Evolutionary conservation across 2,329 filamentous ascomycete species (phyloP), one percentile per base, ranked within the genome.

Genomic region (Sclerotinia minor): DNA sequence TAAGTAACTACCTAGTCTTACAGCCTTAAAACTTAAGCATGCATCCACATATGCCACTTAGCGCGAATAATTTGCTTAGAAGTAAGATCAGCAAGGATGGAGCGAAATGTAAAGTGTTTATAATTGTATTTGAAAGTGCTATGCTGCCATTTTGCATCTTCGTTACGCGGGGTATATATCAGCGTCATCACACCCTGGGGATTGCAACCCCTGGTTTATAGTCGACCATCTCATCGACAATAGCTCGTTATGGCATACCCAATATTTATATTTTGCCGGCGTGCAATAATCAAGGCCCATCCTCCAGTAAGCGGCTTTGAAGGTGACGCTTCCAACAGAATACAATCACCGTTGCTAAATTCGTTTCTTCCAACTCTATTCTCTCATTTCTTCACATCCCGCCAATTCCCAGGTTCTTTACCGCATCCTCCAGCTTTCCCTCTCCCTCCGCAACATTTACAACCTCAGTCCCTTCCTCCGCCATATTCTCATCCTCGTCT

Each of bases 401-500:
- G 1, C 61, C 61, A 57, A 64, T 64, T 0, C 41, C 61, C 35
- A 64, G 26, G 0, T 64, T 54, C 32, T 61, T 66, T 19, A 59
- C 64, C n/a, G 29, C 57, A 24, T 60, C 64, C 4, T 52, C 64
- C 19, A 50, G 19, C 2, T 57, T 41, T 35, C 35, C 35, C 7
- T 63, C 45, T 38, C 57, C 57, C 57, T 63, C 57, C 15, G 19
- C 65, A 24, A 63, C 57, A 3, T 67, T 24, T 1, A 45, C 67
- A 19, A 67, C 67, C 21, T 67, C 47, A 29, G 41, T 29, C 5
- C 63, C 68, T 54, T 68, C 68, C 55, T 70, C 70, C 26, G 65
- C 69, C 13, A 70, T 69, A 53, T 69, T 68, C 24, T 65, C 73
- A 53, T 71, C 68, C 6, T 63, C 73, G 24, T 67, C 69, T 24